phyloP scores from a whole-genome alignment of 306 rosid species.

The Castanea sativa region DNA sequence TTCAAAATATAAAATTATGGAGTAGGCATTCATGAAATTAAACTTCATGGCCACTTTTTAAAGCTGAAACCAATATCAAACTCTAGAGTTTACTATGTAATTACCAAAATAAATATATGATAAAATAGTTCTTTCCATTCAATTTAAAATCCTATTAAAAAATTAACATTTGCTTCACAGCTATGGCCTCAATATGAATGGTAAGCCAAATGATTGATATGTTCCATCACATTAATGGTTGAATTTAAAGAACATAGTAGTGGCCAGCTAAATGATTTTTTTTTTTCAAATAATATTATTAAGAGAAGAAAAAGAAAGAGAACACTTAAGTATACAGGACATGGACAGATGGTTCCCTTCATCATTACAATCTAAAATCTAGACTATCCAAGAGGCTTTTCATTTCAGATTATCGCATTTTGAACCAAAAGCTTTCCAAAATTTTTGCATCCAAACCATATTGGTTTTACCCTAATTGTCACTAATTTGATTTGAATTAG shows the following conservation, averaged over 20 bases:
- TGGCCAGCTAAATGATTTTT: neutral
- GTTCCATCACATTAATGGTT: neutral
- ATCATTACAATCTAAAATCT: neutral
- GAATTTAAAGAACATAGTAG: neutral
- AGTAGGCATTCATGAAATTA: too few species aligned
- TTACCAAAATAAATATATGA: neutral
- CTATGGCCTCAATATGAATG: neutral
- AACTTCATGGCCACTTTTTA: too few species aligned
- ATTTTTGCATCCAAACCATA: neutral
- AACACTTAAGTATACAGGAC: neutral
- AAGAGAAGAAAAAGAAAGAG: neutral
- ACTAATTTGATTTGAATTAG: neutral
- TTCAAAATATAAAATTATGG: too few species aligned
- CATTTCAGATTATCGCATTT: neutral
- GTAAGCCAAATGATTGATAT: neutral
- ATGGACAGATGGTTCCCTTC: neutral
- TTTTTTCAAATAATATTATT: neutral
- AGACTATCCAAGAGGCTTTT: neutral
- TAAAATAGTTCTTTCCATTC: neutral
- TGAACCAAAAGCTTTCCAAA: neutral
- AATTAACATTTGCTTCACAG: neutral
- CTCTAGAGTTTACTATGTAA: too few species aligned
- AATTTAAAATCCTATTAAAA: neutral
- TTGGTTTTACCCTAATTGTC: neutral
- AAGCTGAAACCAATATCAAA: too few species aligned